A percentile compares a stretch with the other conserved stretches of the same genome.
phyloP scores from a whole-genome alignment of 2,329 filamentous ascomycete species.

The Helicocarpus griseus region DNA sequence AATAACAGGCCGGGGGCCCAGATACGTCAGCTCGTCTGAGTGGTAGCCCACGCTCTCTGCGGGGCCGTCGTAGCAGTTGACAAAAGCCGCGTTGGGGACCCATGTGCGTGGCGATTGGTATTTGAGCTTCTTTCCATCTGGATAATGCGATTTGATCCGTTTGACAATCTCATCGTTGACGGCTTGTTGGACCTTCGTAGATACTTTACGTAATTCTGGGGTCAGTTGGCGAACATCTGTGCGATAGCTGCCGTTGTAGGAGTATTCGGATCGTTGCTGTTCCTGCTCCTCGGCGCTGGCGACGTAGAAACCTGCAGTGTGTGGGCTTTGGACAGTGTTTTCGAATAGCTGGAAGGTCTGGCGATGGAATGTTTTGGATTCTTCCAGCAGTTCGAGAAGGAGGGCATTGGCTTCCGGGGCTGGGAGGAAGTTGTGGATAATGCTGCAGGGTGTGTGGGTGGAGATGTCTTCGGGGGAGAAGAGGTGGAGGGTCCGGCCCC shows the following conservation, averaged over 20 bases:
- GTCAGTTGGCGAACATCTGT: conserved; percentile 67
- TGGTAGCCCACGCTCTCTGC: conserved; percentile 84
- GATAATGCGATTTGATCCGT: conserved; percentile 60
- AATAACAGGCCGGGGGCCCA: conserved; percentile 80
- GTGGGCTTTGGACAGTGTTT: conserved; percentile 72
- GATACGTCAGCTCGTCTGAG: conserved; percentile 83
- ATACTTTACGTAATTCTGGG: conserved; percentile 61
- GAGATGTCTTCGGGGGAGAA: conserved; percentile 75
- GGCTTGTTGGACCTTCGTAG: conserved; percentile 57
- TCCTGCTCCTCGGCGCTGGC: conserved; percentile 60
- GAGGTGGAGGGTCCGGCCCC: conserved; percentile 72
- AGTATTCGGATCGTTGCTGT: conserved; percentile 66
- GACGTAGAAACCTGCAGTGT: conserved; percentile 77
- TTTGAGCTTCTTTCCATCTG: conserved; percentile 60
- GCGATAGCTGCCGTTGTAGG: conserved; percentile 73
- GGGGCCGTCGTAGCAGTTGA: conserved; percentile 84
- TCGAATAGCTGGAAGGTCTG: conserved; percentile 81
- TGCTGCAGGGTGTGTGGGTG: conserved; percentile 75
- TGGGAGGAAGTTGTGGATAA: conserved; percentile 84
- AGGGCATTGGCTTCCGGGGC: conserved; percentile 61
- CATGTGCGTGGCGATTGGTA: conserved; percentile 66
- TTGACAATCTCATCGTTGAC: conserved; percentile 70
- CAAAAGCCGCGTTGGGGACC: conserved; percentile 82
- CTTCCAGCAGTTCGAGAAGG: conserved; percentile 63
- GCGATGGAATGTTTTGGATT: conserved; percentile 60